Evolutionary conservation across 2,329 filamentous ascomycete species (phyloP).

Genomic region (Lachnellula occidentalis): DNA sequence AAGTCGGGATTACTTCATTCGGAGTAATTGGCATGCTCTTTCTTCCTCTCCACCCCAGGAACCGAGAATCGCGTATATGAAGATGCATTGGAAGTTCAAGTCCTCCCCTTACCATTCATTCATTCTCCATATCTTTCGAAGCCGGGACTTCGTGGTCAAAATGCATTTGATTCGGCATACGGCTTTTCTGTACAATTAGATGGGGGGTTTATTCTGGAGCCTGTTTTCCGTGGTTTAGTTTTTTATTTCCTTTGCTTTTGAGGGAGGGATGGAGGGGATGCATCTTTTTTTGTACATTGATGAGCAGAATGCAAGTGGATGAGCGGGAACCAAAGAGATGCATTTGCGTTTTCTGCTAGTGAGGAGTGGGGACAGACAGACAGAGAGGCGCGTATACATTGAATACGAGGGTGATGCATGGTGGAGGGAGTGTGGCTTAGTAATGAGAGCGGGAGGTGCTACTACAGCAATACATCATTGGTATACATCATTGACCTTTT

Average conservation of each 20-base stretch:
- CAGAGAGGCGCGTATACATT: background rate
- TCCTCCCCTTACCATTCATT: background rate
- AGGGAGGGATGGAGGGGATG: slow-evolving; percentile 1
- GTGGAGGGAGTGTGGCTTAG: background rate
- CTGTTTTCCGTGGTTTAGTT: slow-evolving; percentile 6
- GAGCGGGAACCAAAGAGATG: background rate
- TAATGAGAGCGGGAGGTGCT: background rate
- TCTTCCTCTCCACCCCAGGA: too few relatives aligned
- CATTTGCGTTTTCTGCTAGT: background rate
- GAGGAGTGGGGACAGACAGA: background rate
- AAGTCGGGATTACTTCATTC: background rate
- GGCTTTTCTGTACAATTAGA: slow-evolving; percentile 21
- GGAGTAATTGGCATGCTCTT: slow-evolving; percentile 14
- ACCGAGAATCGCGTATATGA: background rate
- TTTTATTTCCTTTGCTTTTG: slow-evolving; percentile 7
- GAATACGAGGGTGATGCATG: background rate
- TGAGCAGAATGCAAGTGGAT: background rate
- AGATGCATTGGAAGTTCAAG: background rate
- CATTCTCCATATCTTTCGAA: background rate
- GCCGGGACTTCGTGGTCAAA: background rate
- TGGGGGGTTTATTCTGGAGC: background rate
- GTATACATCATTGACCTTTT: background rate
- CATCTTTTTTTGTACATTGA: slow-evolving; percentile 11
- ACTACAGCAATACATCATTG: slow-evolving; percentile 1
- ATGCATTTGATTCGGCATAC: slow-evolving; percentile 6